phyloP scores from a whole-genome alignment of 73 alveolate genomes.

The Symbiodinium natans region DNA sequence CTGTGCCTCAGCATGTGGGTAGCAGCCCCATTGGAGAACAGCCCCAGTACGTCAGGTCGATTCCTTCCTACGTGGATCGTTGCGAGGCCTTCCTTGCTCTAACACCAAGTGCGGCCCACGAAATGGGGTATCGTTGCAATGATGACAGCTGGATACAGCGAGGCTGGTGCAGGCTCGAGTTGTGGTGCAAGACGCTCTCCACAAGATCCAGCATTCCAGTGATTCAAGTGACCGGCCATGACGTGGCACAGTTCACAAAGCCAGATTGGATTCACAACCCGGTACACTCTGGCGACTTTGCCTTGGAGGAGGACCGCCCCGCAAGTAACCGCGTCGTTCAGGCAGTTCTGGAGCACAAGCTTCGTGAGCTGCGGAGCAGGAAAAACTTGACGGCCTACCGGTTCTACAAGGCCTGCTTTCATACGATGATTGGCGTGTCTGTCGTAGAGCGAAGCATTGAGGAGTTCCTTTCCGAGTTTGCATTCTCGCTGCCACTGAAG shows the following conservation, averaged over 20 bases:
- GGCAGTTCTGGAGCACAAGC: neutral
- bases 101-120: neutral
- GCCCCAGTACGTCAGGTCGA: neutral
- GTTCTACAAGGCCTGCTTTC: neutral
- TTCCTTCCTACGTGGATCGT: conserved; percentile 14
- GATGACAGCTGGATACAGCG: conserved; percentile 21
- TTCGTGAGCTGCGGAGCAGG: neutral
- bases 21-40: neutral
- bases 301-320: neutral
- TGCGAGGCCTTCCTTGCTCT: conserved; percentile 20
- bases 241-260: neutral
- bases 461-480: neutral
- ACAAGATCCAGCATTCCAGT: conserved; percentile 23
- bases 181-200: conserved; percentile 8
- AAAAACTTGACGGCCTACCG: conserved; percentile 25
- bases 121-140: neutral
- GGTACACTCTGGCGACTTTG: conserved; percentile 23
- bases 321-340: neutral
- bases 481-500: neutral
- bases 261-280: conserved; percentile 44
- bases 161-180: neutral
- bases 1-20: neutral
- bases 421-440: neutral
- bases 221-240: neutral
- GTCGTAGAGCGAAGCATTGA: neutral